Evolutionary conservation across 345 rosid genomes (phyloP).

Genomic region (Rhodamnia rubescens): DNA sequence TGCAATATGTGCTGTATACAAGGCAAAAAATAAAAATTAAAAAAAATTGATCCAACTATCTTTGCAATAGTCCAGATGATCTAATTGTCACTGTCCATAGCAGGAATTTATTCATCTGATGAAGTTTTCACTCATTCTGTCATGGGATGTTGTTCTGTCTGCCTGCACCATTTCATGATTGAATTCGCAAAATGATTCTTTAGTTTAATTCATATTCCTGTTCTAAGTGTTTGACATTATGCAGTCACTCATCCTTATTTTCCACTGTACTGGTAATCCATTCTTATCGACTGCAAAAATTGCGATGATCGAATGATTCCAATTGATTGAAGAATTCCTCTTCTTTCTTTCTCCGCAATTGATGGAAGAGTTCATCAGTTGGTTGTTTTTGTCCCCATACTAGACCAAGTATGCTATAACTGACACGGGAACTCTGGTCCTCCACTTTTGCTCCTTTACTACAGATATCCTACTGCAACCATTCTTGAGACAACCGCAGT

Average conservation of each 20-base stretch:
- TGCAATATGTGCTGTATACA: neutral
- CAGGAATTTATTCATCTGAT: neutral
- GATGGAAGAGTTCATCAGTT: neutral
- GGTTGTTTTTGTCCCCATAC: neutral
- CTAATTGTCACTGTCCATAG: neutral
- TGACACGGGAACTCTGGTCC: neutral
- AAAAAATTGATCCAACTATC: neutral
- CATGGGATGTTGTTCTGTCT: neutral
- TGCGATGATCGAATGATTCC: neutral
- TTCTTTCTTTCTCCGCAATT: neutral
- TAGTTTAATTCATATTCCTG: neutral
- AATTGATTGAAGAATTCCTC: neutral
- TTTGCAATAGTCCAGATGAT: neutral
- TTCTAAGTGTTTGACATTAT: neutral
- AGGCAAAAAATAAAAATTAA: neutral
- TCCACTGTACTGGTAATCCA: neutral
- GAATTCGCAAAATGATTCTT: neutral
- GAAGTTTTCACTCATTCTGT: neutral
- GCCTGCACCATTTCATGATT: neutral
- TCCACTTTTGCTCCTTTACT: neutral
- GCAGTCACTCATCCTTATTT: neutral
- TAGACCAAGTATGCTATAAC: neutral
- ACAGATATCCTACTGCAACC: conserved; percentile 48
- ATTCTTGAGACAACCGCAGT: conserved; percentile 36
- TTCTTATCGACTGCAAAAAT: neutral